These are phyloP conservation scores for Tuber umbilicatum DNA, from an alignment of 495 filamentous ascomycete species.

Conservation along the genomic window DNA sequence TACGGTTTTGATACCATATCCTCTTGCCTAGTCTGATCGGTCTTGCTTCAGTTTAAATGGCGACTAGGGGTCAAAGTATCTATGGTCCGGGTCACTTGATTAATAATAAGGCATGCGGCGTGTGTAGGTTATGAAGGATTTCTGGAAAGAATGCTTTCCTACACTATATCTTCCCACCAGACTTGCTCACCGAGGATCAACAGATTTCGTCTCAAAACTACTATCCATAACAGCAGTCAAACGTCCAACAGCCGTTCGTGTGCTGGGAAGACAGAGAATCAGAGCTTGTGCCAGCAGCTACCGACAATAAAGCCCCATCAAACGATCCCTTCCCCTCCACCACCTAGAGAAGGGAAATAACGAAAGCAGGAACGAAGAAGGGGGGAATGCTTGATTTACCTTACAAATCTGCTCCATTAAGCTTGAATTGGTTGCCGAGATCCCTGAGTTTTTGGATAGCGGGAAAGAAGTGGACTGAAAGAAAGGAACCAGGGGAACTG, in stretches of 20 bases:
- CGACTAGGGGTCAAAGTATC: slow-evolving; percentile 26
- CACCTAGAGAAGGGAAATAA: not conserved
- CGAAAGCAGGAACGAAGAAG: not conserved
- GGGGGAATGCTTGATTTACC: not conserved
- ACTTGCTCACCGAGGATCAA: slow-evolving; percentile 10
- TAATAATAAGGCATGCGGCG: not conserved
- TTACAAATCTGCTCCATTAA: not conserved
- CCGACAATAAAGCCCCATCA: not conserved
- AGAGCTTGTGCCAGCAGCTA: not conserved
- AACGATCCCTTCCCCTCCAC: not conserved
- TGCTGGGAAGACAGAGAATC: not conserved
- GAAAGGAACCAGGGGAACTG: not conserved
- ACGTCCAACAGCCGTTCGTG: not conserved
- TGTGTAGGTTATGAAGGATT: not conserved
- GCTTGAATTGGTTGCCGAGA: not conserved
- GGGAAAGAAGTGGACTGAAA: not conserved
- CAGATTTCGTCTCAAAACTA: slow-evolving; percentile 27
- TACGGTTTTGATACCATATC: slow-evolving; percentile 26
- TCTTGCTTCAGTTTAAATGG: slow-evolving; percentile 22
- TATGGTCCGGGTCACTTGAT: slow-evolving; percentile 29
- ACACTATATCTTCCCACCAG: slow-evolving; percentile 25
- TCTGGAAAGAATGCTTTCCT: not conserved
- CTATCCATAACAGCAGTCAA: slow-evolving; percentile 19
- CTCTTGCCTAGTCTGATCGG: slow-evolving; percentile 26
- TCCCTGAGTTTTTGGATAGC: not conserved